phyloP scores from a whole-genome alignment of 805 yeast genomes.

The Yarrowia yakushimensis region DNA sequence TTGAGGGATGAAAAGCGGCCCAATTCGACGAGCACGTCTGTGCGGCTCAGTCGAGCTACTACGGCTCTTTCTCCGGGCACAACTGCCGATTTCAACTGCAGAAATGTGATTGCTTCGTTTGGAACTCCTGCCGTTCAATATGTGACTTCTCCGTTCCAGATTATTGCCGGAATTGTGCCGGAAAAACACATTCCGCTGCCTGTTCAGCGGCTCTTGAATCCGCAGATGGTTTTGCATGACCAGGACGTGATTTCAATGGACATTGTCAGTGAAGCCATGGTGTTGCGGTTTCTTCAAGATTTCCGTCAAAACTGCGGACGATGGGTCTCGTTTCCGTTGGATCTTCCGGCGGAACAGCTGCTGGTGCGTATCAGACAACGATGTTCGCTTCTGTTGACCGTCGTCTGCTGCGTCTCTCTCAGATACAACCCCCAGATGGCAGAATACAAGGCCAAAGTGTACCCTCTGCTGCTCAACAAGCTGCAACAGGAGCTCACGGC shows the following conservation, averaged over 20 bases:
- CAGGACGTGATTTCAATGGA: conserved; percentile 53
- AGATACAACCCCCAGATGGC: conserved; percentile 46
- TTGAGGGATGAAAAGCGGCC: not conserved
- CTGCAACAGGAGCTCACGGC: conserved; percentile 50
- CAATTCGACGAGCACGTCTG: not conserved
- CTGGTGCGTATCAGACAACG: conserved; percentile 46
- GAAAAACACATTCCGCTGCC: conserved; percentile 40
- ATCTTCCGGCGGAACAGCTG: conserved; percentile 47
- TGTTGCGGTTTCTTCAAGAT: conserved; percentile 48
- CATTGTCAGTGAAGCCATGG: conserved; percentile 49
- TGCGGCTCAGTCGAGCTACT: not conserved
- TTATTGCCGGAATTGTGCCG: conserved; percentile 40
- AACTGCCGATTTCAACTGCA: not conserved
- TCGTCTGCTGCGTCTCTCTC: conserved; percentile 60
- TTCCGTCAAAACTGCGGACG: conserved; percentile 68
- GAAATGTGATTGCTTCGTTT: conserved; percentile 33
- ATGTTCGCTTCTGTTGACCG: conserved; percentile 63
- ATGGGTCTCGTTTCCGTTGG: conserved; percentile 71
- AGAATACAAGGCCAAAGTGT: conserved; percentile 42
- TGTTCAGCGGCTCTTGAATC: conserved; percentile 38
- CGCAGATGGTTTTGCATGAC: conserved; percentile 33
- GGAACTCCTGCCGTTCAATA: conserved; percentile 42
- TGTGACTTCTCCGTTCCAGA: conserved; percentile 45
- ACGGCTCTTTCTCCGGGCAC: not conserved
- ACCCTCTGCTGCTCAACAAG: conserved; percentile 45